Percentiles rank a stretch among this genome's conserved stretches.
Evolutionary conservation across 1,284 basidiomycete genomes (phyloP).

Genomic region (Ganoderma sp.): DNA sequence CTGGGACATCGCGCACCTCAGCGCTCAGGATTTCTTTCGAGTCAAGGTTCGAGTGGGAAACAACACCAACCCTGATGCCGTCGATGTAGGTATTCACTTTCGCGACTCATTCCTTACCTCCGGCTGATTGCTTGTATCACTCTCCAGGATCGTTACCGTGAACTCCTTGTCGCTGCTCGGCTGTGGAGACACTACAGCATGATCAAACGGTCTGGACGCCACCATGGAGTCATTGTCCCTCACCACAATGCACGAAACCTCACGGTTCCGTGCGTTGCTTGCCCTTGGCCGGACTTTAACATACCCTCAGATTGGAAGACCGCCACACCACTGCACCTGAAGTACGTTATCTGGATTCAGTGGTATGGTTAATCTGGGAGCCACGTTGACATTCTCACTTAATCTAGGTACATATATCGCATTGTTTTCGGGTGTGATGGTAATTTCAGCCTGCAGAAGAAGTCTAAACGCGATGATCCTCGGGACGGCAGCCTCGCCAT

Average conservation of each 20-base stretch:
- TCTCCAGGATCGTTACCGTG: not conserved
- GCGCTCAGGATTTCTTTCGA: not conserved
- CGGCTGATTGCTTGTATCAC: not conserved
- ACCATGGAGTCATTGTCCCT: not conserved
- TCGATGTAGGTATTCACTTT: not conserved
- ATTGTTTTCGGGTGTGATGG: too few species aligned
- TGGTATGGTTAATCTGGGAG: too few species aligned
- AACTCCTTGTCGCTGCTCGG: not conserved
- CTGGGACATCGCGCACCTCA: not conserved
- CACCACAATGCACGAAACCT: not conserved
- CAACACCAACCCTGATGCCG: not conserved
- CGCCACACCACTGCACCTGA: not conserved
- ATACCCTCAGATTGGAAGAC: not conserved
- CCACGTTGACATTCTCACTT: too few species aligned
- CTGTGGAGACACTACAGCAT: conserved; percentile 1
- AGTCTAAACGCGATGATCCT: conserved; percentile 9
- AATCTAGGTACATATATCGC: conserved; percentile 12
- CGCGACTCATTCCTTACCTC: too few species aligned
- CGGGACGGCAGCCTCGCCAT: not conserved
- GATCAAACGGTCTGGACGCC: not conserved
- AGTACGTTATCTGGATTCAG: not conserved
- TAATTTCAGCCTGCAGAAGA: conserved; percentile 18
- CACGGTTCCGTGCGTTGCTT: not conserved
- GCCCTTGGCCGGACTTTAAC: not conserved
- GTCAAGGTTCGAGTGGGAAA: not conserved